phyloP scores from a whole-genome alignment of 1,139 yeast species.

The Saccharomyces hybrid region DNA sequence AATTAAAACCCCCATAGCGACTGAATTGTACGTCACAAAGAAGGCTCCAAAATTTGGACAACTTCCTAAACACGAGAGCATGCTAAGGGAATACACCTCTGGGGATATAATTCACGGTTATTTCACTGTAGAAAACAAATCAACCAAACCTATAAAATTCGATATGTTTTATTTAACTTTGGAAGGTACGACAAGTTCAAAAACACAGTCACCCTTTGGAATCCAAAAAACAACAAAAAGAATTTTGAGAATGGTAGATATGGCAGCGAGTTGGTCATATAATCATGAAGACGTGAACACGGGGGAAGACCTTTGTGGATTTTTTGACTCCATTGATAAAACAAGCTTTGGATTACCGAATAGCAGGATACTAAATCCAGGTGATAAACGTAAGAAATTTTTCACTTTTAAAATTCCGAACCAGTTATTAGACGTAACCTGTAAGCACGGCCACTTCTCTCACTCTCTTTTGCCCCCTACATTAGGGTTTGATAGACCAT shows the following conservation, averaged over 20 bases:
- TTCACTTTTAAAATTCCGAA: slow-evolving; percentile 56
- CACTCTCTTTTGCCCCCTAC: slow-evolving; percentile 35
- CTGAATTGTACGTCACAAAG: slow-evolving; percentile 2
- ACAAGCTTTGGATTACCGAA: slow-evolving; percentile 41
- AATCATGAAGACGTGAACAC: slow-evolving; percentile 33
- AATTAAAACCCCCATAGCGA: not conserved
- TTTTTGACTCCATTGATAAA: slow-evolving; percentile 36
- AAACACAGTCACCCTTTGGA: not conserved
- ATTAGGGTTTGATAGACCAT: not conserved
- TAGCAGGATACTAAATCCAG: slow-evolving; percentile 43
- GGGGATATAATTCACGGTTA: slow-evolving; percentile 3
- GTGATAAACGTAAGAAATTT: slow-evolving; percentile 48
- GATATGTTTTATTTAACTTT: not conserved
- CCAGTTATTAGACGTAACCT: slow-evolving; percentile 45
- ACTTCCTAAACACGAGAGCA: slow-evolving; percentile 7
- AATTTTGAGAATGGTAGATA: slow-evolving; percentile 17
- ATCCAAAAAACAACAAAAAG: slow-evolving; percentile 14
- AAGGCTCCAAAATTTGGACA: slow-evolving; percentile 10
- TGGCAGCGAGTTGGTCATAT: slow-evolving; percentile 35
- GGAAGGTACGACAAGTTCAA: not conserved
- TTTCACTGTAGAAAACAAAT: not conserved
- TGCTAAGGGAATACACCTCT: slow-evolving; percentile 7
- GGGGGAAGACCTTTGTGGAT: slow-evolving; percentile 25
- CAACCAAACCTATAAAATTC: not conserved
- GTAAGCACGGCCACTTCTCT: slow-evolving; percentile 43